A percentile compares a stretch with the other conserved stretches of the same genome.
These are phyloP conservation scores for Aschersonia sp. DNA, from an alignment of 2,329 filamentous ascomycete species.

Conservation along the genomic window DNA sequence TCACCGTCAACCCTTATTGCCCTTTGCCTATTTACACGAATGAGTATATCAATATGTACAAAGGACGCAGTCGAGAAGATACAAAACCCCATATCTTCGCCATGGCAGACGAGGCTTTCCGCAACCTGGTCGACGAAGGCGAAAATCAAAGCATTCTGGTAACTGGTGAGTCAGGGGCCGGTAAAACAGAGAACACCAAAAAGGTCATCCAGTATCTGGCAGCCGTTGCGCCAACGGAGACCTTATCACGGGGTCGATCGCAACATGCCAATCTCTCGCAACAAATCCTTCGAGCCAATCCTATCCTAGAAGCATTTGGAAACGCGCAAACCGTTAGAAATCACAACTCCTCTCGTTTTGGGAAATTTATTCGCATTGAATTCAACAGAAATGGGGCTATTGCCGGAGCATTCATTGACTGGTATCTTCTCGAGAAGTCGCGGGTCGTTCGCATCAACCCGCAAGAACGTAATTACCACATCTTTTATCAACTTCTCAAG, in stretches of 20 bases:
- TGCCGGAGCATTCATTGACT: conserved; percentile 91
- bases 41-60: conserved; percentile 98
- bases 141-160: conserved; percentile 96
- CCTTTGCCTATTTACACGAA: conserved; percentile 88
- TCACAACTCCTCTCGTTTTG: conserved; percentile 95
- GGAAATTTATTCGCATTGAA: conserved; percentile 97
- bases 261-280: conserved; percentile 78
- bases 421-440: conserved; percentile 98
- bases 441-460: conserved; percentile 78
- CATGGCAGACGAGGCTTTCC: conserved; percentile 92
- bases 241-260: conserved; percentile 44
- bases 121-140: conserved; percentile 88
- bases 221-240: conserved; percentile 78
- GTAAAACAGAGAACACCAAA: conserved; percentile 98
- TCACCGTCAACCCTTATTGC: conserved; percentile 95
- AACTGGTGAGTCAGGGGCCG: conserved; percentile 92
- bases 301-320: conserved; percentile 93
- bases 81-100: conserved; percentile 96
- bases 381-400: conserved; percentile 83
- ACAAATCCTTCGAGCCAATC: conserved; percentile 90
- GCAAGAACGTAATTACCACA: conserved; percentile 88
- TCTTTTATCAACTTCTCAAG: conserved; percentile 90
- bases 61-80: conserved; percentile 78
- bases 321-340: conserved; percentile 97
- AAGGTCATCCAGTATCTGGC: conserved; percentile 98